A percentile compares a stretch with the other conserved stretches of the same genome.
phyloP scores from a whole-genome alignment of 2,329 filamentous ascomycete genomes.

The Fusarium equiseti region DNA sequence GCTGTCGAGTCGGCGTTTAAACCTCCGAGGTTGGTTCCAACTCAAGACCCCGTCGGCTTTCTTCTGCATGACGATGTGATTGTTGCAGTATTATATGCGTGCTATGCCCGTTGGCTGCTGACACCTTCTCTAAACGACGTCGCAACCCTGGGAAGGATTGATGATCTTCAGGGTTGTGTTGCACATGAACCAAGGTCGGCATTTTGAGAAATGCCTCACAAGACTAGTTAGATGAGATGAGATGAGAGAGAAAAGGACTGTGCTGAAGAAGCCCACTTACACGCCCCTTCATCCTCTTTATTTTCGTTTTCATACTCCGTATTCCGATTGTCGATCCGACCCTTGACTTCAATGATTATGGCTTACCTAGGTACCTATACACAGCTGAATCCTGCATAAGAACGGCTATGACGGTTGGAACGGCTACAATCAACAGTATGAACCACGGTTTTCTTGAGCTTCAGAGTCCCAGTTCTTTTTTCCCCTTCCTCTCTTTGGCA shows the following conservation, averaged over 20 bases:
- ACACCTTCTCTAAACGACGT: conserved; percentile 12
- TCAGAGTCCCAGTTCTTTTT: not conserved
- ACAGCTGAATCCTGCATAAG: not conserved
- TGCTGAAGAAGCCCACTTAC: not conserved
- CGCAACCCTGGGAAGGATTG: not conserved
- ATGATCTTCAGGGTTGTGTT: not conserved
- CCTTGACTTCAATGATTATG: not conserved
- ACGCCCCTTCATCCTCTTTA: conserved; percentile 1
- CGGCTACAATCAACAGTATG: not conserved
- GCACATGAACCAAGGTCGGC: conserved; percentile 29
- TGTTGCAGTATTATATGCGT: conserved; percentile 9
- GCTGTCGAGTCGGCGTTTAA: conserved; percentile 37
- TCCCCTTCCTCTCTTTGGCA: not conserved
- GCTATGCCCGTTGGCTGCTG: conserved; percentile 9
- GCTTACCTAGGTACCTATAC: not conserved
- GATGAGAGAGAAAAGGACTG: conserved; percentile 1
- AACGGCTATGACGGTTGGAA: not conserved
- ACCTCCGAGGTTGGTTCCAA: conserved; percentile 33
- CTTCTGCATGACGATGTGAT: not conserved
- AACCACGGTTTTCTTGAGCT: not conserved
- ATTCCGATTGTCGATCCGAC: conserved; percentile 3
- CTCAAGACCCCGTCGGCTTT: conserved; percentile 23
- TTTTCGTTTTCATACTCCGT: conserved; percentile 17
- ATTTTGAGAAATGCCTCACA: conserved; percentile 43
- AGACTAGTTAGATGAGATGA: not conserved